phyloP scores from a whole-genome alignment of 2,329 filamentous ascomycete species.

The Cryphonectria radicalis region DNA sequence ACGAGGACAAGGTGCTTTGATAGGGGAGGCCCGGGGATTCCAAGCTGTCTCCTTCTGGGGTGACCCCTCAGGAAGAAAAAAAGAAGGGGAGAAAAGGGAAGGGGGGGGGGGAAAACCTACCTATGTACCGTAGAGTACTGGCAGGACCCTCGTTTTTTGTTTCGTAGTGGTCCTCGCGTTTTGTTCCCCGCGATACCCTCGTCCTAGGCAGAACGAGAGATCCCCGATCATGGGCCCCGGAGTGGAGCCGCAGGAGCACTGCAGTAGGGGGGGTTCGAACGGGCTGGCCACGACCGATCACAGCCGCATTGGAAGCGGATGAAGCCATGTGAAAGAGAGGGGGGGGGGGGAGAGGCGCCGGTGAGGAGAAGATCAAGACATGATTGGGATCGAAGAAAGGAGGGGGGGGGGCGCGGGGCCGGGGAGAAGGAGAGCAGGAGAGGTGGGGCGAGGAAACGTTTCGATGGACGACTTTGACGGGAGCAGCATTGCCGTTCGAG shows the following conservation, averaged over 20 bases:
- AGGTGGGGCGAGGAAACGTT: background rate
- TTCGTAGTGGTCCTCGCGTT: background rate
- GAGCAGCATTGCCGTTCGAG: background rate
- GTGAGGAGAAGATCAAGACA: background rate
- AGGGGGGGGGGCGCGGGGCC: too few species aligned
- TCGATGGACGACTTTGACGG: background rate
- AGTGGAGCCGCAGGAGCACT: background rate
- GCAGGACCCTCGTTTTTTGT: background rate
- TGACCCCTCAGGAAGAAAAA: background rate
- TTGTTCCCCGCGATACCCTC: background rate
- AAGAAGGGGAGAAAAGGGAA: background rate
- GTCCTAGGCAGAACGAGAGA: background rate
- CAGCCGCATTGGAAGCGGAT: background rate
- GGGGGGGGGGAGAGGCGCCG: background rate
- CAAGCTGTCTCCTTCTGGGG: background rate
- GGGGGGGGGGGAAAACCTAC: too few species aligned
- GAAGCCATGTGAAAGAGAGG: background rate
- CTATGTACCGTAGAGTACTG: background rate
- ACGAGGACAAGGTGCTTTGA: background rate
- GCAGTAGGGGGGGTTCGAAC: background rate
- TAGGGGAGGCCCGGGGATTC: background rate
- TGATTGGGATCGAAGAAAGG: background rate
- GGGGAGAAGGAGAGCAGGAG: background rate
- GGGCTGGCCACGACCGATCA: conserved; percentile 2
- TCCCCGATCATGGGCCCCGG: background rate